Evolutionary conservation across 768 basidiomycete genomes (phyloP).

Genomic region (Macrocybe gigantea): DNA sequence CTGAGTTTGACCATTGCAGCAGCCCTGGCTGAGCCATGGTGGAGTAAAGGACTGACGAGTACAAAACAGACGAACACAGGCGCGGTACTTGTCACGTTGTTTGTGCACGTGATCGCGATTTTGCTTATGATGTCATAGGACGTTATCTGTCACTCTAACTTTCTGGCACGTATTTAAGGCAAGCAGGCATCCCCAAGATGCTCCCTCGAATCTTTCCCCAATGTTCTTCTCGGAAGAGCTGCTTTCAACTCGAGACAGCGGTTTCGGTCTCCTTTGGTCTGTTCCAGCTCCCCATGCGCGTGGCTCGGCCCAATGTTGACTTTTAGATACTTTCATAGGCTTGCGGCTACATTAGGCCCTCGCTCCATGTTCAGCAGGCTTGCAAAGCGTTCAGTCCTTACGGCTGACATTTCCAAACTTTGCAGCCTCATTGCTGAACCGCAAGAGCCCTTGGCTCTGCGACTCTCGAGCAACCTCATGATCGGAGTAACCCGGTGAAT

Average conservation of each 20-base stretch:
- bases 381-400: conserved; percentile 76
- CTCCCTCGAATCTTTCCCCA: not conserved
- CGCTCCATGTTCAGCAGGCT: conserved; percentile 83
- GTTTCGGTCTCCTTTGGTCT: conserved; percentile 86
- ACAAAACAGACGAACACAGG: not conserved
- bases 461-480: conserved; percentile 85
- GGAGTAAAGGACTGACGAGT: no score
- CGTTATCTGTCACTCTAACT: no score
- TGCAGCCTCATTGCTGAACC: conserved; percentile 80
- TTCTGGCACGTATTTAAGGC: no score
- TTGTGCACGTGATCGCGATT: not conserved
- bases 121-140: no score
- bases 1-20: conserved; percentile 60
- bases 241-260: conserved; percentile 75
- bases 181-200: not conserved
- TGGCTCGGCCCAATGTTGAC: no score
- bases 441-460: conserved; percentile 78
- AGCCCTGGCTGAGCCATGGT: conserved; percentile 37
- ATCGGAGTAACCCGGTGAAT: conserved; percentile 80
- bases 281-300: not conserved
- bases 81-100: not conserved
- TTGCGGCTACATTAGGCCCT: conserved; percentile 86
- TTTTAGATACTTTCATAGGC: conserved; percentile 43
- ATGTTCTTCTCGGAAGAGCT: conserved; percentile 91
- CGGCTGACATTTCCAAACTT: conserved; percentile 75